Conservation (phyloP, 2,329 filamentous ascomycete genomes). For the Celoporthe dispersa region DNA sequence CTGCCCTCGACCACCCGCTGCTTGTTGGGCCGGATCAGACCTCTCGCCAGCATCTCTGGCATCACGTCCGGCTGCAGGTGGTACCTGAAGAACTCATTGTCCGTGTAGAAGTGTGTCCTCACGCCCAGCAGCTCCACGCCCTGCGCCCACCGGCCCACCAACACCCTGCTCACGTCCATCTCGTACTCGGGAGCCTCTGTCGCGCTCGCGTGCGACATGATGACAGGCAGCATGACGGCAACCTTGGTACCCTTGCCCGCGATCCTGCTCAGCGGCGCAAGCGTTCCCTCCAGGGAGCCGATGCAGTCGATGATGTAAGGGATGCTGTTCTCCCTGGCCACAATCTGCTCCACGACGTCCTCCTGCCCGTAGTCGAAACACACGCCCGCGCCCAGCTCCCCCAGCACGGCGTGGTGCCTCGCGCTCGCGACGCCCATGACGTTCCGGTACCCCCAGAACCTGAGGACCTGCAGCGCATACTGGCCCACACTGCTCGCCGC, state of each 20-base stretch:
- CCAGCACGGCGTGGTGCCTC: conserved; percentile 50
- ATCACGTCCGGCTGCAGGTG: conserved; percentile 60
- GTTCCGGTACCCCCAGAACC: conserved; percentile 56
- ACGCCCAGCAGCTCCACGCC: conserved; percentile 59
- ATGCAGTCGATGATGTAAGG: conserved; percentile 61
- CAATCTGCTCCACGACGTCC: conserved; percentile 43
- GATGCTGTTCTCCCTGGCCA: conserved; percentile 38
- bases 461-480: conserved; percentile 54
- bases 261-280: conserved; percentile 55
- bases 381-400: conserved; percentile 47
- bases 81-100: conserved; percentile 61
- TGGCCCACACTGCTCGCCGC: conserved; percentile 57
- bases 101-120: conserved; percentile 57
- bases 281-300: conserved; percentile 50
- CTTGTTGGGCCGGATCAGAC: conserved; percentile 46
- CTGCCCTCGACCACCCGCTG: conserved; percentile 48
- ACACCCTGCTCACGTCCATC: conserved; percentile 53
- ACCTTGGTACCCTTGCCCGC: conserved; percentile 54
- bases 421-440: conserved; percentile 53
- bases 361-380: conserved; percentile 53
- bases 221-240: conserved; percentile 64
- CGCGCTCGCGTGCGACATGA: conserved; percentile 56
- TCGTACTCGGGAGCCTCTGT: conserved; percentile 54
- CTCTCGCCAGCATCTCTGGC: conserved; percentile 48
- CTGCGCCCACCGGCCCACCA: conserved; percentile 51